Conservation (phyloP, 352 stramenopile genomes). For the Phytophthora agathidicida region DNA sequence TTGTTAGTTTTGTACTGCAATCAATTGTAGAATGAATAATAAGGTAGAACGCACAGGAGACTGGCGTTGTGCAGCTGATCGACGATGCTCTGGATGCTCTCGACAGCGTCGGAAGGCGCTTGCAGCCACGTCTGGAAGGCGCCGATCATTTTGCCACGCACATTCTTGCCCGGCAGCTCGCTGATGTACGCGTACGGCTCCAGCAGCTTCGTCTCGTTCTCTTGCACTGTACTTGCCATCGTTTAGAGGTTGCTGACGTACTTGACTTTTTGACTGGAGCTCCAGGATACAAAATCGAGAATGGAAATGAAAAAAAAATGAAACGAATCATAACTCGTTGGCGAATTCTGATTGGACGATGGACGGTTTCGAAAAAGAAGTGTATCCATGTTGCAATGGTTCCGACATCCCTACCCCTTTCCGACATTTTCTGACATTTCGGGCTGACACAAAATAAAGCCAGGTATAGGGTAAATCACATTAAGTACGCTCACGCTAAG, state of each 20-base stretch:
- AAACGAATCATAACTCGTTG: no score
- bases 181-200: slow-evolving; percentile 91
- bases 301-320: background rate
- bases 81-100: slow-evolving; percentile 93
- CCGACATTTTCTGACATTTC: no score
- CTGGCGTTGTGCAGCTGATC: slow-evolving; percentile 96
- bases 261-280: no score
- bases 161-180: slow-evolving; percentile 89
- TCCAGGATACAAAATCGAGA: background rate
- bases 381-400: slow-evolving; percentile 7
- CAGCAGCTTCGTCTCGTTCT: slow-evolving; percentile 66
- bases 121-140: slow-evolving; percentile 88
- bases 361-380: no score
- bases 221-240: slow-evolving; percentile 34
- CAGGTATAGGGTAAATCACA: no score
- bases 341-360: slow-evolving; percentile 15
- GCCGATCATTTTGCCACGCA: slow-evolving; percentile 88
- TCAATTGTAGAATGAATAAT: slow-evolving; percentile 5
- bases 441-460: no score
- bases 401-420: no score
- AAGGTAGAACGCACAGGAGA: slow-evolving; percentile 69
- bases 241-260: slow-evolving; percentile 1
- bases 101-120: slow-evolving; percentile 63
- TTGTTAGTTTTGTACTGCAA: background rate
- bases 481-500: no score